Evolutionary conservation across 2,329 filamentous ascomycete species (phyloP).

Genomic region (Xylaria sp.): DNA sequence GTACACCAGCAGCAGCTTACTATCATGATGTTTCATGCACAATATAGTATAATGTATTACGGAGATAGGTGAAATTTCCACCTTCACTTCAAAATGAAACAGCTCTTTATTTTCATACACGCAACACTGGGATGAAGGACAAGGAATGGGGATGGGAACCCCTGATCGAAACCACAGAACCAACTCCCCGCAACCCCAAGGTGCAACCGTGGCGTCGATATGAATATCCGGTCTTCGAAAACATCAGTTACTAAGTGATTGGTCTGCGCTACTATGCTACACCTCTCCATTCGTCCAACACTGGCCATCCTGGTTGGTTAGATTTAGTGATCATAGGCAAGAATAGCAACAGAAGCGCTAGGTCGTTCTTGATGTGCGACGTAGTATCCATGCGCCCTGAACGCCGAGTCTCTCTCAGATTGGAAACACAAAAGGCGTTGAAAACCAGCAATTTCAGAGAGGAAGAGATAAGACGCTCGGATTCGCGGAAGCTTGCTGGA

Average conservation of each 20-base stretch:
- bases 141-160: constrained; percentile 10
- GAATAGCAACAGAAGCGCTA: not conserved
- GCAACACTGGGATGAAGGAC: not conserved
- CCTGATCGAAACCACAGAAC: constrained; percentile 9
- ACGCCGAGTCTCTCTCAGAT: not conserved
- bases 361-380: not conserved
- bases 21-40: not conserved
- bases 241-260: not conserved
- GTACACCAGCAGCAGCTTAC: not conserved
- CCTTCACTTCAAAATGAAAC: not conserved
- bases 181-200: not conserved
- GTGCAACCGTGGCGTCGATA: constrained; percentile 18
- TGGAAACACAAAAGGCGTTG: not conserved
- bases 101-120: not conserved
- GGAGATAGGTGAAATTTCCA: too few relatives aligned
- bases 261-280: not conserved
- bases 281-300: not conserved
- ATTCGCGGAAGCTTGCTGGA: not conserved
- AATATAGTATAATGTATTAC: not conserved
- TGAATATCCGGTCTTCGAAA: not conserved
- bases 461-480: not conserved
- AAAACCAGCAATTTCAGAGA: not conserved
- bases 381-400: not conserved
- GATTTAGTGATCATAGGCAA: not conserved
- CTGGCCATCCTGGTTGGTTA: not conserved